Evolutionary conservation across 116 monocot species (phyloP), one percentile per base, ranked within the genome.

Genomic region (Trichopus zeylanicus): DNA sequence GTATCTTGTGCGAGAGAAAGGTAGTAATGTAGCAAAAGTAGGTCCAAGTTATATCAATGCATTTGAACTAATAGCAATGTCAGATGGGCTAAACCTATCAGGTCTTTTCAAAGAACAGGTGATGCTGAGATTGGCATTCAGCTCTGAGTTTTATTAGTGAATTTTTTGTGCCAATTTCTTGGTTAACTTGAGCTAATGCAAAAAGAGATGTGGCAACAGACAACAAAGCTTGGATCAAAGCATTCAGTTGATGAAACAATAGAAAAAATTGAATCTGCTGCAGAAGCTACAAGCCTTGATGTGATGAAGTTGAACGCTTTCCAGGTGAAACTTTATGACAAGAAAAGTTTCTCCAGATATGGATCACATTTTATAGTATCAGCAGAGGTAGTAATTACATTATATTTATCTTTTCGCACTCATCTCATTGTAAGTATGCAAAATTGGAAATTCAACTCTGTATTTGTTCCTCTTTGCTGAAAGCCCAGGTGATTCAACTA

Each of bases 41-140:
- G 59, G 48, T 28, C 21, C 64, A 15, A 61, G 46, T 46, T 79
- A 78, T 32, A 84, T 88, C 67, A 88, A 88, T 51, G 88, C 88
- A 6, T 88, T 88, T 55, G 72, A 81, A 66, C 74, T 88, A 26
- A 88, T 88, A 48, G 77, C 84, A 20, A 79, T 83, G 79, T 84
- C 80, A 9, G 73, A 66, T 26, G 73, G 80, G 48, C 76, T 88
- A 3, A 75, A 88, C 54, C 53, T 88, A 19, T 88, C 88, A 0
- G 80, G 88, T 4, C 76, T 88, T 42, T 84, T 88, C 56, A 72
- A 75, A 39, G 80, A 77, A 29, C 62, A 82, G 75, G 82, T 82
- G 55, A n/a, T 31, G 6, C 21, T 9, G n/a, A 48, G 34, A 23
- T 42, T 9, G 6, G 3, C 3, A 53, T 25, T 39, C 42, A 13